Base-by-base conservation (phyloP, 495 filamentous ascomycete genomes). In the Tuber calosporum region DNA sequence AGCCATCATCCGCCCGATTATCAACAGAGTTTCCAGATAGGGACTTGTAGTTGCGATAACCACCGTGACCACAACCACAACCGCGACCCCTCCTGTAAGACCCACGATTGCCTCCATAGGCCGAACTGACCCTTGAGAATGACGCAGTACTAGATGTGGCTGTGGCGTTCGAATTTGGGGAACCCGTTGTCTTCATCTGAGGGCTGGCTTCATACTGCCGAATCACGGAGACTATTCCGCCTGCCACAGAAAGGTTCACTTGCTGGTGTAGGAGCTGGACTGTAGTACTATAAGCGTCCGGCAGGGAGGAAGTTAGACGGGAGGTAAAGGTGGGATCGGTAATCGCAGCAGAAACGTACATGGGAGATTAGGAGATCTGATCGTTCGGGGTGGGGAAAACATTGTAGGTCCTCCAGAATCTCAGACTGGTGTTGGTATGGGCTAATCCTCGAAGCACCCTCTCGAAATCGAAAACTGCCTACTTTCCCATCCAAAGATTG, bases 311-410 rank as follows among this genome's bases (percentile, higher is more conserved):
- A n/a, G n/a, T 58, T n/a, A 58, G 15, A 30, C 48, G n/a, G 5
- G 48, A 58, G n/a, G 30, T 58, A 2, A 58, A 58, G 0, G 48
- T 58, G 1, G 48, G 1, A 4, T 58, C n/a, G n/a, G 48, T 30
- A 58, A 58, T 58, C 1, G 48, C 48, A n/a, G n/a, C n/a, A n/a
- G n/a, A n/a, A n/a, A n/a, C n/a, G n/a, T n/a, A n/a, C n/a, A n/a
- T 4, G 88, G 88, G 15, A 83, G 93, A 20, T 92, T 96, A 78
- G 97, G 97, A 83, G 95, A 99, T 80, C 81, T 97, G 73, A 93
- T 99, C 72, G 97, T 99, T 78, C 87, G 91, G 38, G 95, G 92
- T 26, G 94, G 95, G 2, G 95, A 97, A 82, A 99, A 99, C 79
- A 97, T 99, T 77, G 75, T 74, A 70, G 26, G 40, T 66, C 26